These are phyloP conservation scores for Zymoseptoria passerinii DNA, from an alignment of 2,329 filamentous ascomycete species.

Conservation along the genomic window DNA sequence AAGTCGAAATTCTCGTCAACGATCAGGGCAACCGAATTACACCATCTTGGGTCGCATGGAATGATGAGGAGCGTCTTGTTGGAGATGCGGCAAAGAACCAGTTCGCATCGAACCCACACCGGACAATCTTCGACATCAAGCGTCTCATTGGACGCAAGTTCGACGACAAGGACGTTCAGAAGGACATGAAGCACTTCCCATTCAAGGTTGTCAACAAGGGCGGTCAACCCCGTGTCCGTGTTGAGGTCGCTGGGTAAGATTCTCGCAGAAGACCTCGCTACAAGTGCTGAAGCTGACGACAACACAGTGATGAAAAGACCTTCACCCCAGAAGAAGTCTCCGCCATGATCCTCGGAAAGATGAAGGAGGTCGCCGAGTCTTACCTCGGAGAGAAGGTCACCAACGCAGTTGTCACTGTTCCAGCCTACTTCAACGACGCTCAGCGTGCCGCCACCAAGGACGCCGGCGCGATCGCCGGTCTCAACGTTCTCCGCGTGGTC, in stretches of 20 bases:
- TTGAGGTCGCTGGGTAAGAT: conserved; percentile 52
- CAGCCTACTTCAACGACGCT: conserved; percentile 98
- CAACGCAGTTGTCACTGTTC: conserved; percentile 95
- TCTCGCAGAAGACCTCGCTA: neutral
- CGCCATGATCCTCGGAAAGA: conserved; percentile 74
- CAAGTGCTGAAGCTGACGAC: neutral
- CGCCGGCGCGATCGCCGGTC: conserved; percentile 88
- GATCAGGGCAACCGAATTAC: conserved; percentile 96
- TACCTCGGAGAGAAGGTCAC: conserved; percentile 85
- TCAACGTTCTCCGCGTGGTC: conserved; percentile 94
- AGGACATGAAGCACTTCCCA: conserved; percentile 95
- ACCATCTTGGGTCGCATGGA: conserved; percentile 56
- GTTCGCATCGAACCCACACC: conserved; percentile 47
- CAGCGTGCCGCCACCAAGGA: conserved; percentile 98
- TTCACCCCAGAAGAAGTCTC: conserved; percentile 77
- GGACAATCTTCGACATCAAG: conserved; percentile 44
- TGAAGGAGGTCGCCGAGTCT: conserved; percentile 94
- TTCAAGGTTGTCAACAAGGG: conserved; percentile 88
- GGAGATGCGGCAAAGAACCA: conserved; percentile 98
- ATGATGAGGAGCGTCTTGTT: conserved; percentile 91
- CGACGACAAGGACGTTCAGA: conserved; percentile 68
- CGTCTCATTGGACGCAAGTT: conserved; percentile 46
- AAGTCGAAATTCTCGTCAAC: conserved; percentile 92
- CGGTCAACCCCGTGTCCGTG: conserved; percentile 79
- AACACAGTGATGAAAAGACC: conserved; percentile 46